A percentile compares a stretch with the other conserved stretches of the same genome.
phyloP scores from a whole-genome alignment of 164 flowering plant species.

The Stephania yunnanensis region DNA sequence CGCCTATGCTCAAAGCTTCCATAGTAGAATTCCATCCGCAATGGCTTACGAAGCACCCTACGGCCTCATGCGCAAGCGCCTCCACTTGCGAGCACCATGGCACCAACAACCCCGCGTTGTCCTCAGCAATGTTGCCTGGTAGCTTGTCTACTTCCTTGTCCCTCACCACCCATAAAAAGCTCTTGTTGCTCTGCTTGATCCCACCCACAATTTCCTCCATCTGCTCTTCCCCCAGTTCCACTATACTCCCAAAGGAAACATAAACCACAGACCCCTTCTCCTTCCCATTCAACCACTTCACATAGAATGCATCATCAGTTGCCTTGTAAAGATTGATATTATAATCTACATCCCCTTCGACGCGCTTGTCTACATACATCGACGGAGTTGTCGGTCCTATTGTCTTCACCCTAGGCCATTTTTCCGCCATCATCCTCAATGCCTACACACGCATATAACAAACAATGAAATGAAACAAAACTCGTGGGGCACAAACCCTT shows the following conservation, averaged over 20 bases:
- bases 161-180: slow-evolving; percentile 35
- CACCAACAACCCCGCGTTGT: slow-evolving; percentile 27
- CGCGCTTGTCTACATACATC: slow-evolving; percentile 24
- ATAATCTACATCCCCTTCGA: slow-evolving; percentile 22
- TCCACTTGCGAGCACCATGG: slow-evolving; percentile 35
- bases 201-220: slow-evolving; percentile 8
- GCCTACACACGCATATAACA: not conserved
- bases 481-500: not conserved
- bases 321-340: slow-evolving; percentile 19
- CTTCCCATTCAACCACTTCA: slow-evolving; percentile 22
- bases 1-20: slow-evolving; percentile 34
- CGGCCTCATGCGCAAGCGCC: slow-evolving; percentile 25
- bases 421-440: slow-evolving; percentile 3
- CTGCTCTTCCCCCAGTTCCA: slow-evolving; percentile 9
- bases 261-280: slow-evolving; percentile 23
- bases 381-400: slow-evolving; percentile 33
- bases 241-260: slow-evolving; percentile 32
- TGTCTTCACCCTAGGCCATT: slow-evolving; percentile 1
- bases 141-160: slow-evolving; percentile 23
- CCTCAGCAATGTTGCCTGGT: slow-evolving; percentile 15
- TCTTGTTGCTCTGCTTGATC: slow-evolving; percentile 4
- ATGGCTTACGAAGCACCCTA: slow-evolving; percentile 39
- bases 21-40: slow-evolving; percentile 39
- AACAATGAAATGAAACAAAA: not conserved
- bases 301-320: not conserved